Evolutionary conservation across 495 filamentous ascomycete genomes (phyloP).

Genomic region (Penicillium argentinense): DNA sequence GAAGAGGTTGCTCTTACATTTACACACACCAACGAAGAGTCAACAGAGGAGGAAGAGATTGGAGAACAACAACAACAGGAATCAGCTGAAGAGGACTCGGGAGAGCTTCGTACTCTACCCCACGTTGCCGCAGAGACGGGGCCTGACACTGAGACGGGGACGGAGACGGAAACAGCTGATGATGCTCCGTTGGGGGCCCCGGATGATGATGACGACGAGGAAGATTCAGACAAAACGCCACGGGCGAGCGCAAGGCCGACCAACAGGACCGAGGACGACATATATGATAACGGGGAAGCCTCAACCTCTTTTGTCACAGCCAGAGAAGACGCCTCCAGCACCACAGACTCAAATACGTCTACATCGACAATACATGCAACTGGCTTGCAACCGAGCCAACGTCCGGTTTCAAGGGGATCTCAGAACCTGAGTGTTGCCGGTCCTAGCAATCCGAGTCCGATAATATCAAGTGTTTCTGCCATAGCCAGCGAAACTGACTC

Average conservation of each 20-base stretch:
- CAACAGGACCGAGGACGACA: neutral
- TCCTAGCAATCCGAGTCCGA: conserved; percentile 19
- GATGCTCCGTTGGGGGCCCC: conserved; percentile 6
- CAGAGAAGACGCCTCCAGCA: conserved; percentile 22
- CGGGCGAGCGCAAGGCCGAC: conserved; percentile 9
- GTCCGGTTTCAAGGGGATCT: conserved; percentile 11
- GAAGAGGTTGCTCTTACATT: conserved; percentile 22
- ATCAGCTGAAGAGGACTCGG: conserved; percentile 14
- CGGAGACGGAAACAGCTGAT: conserved; percentile 11
- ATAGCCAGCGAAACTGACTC: conserved; percentile 37
- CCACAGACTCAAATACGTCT: conserved; percentile 12
- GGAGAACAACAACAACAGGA: conserved; percentile 12
- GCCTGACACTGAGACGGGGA: conserved; percentile 2
- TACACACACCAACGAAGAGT: conserved; percentile 16
- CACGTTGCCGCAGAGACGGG: conserved; percentile 11
- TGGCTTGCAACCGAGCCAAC: neutral
- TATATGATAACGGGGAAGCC: conserved; percentile 14
- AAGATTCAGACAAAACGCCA: conserved; percentile 14
- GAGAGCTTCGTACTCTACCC: conserved; percentile 21
- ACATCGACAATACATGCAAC: conserved; percentile 18
- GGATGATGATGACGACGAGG: conserved; percentile 5
- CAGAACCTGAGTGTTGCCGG: conserved; percentile 20
- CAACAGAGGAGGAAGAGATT: conserved; percentile 16
- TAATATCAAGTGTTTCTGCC: conserved; percentile 21
- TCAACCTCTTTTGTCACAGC: conserved; percentile 36